Base-by-base conservation (phyloP, 2,329 filamentous ascomycete genomes). In the Monilinia fructigena region DNA sequence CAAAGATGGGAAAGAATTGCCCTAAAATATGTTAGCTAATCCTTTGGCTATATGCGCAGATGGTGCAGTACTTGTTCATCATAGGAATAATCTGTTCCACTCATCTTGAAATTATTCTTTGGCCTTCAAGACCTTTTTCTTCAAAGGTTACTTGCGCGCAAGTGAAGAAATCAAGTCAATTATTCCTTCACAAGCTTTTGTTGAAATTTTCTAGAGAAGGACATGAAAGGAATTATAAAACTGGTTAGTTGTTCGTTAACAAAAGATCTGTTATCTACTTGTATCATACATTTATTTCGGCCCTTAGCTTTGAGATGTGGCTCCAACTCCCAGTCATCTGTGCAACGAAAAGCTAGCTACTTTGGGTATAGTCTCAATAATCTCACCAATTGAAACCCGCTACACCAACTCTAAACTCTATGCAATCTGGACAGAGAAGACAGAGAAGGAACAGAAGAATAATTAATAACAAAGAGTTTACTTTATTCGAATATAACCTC, bases 1-100 rank as follows among this genome's bases (percentile, higher is more conserved):
- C 89, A 83, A 99, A 99, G 86, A 96, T 97, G 73, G 96, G 95
- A 84, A 97, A 99, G 83, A 97, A 97, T 86, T 97, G 92, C 74
- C 93, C 86, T 95, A 68, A 47, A 42, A 61, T 14, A 42, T 35
- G 52, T 72, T 69, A 74, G 70, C 47, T 63, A 58, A 35, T 38
- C 3, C 48, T 55, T 52, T 12, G 10, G 35, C 38, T 7, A 12
- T 53, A 23, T 63, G 47, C 62, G 47, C 56, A 54, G 23, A 47
- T 23, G 48, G 26, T 58, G 26, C 79, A 70, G 31, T 77, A 90
- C 89, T 86, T 95, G 88, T 77, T 97, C 91, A 85, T 99, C 95
- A 82, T 99, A 99, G 75, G 91, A 96, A 84, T 99, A 99, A 80
- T 98, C 94, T 76, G 91, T 76, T 61, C 74, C 73, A 70, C 75